Percentiles rank a stretch among this genome's conserved stretches.
Conservation (phyloP, 768 basidiomycete species). For the Sarcodon sp. region DNA sequence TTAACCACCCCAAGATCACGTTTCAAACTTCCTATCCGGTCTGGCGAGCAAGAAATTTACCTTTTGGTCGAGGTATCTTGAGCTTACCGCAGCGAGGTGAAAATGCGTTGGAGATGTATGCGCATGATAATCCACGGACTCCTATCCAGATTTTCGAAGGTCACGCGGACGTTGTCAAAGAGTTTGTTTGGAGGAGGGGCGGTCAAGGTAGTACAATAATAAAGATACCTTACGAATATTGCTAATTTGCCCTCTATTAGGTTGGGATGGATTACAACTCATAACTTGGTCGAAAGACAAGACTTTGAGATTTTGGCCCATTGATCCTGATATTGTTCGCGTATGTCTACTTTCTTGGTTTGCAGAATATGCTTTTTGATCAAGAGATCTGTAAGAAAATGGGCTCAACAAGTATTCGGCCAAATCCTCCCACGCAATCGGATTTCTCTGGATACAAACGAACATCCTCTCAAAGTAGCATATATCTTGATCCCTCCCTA, state of each 20-base stretch:
- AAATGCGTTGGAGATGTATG: slow-evolving; percentile 78
- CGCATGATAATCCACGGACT: slow-evolving; percentile 23
- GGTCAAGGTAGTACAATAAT: slow-evolving; percentile 28
- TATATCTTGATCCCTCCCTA: slow-evolving; percentile 9
- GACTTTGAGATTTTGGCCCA: slow-evolving; percentile 84
- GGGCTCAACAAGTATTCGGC: slow-evolving; percentile 13
- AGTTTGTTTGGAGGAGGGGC: slow-evolving; percentile 90
- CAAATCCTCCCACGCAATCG: slow-evolving; percentile 1
- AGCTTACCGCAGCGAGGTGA: slow-evolving; percentile 83
- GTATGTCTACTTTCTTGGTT: slow-evolving; percentile 19
- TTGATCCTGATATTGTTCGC: slow-evolving; percentile 58
- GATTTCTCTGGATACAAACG: not conserved
- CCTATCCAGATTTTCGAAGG: slow-evolving; percentile 76
- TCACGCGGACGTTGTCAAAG: slow-evolving; percentile 89
- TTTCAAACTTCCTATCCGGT: slow-evolving; percentile 82
- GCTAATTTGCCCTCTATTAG: slow-evolving; percentile 8
- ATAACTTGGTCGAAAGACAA: slow-evolving; percentile 87
- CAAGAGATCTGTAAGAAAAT: not conserved
- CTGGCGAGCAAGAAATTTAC: slow-evolving; percentile 86
- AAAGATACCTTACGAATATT: not conserved
- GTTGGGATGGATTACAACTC: slow-evolving; percentile 40
- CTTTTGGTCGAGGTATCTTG: slow-evolving; percentile 83
- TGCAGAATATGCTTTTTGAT: not conserved
- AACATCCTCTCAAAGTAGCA: not conserved
- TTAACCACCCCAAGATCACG: slow-evolving; percentile 5